phyloP scores from a whole-genome alignment of 768 basidiomycete species.

The Tricholoma sp. region DNA sequence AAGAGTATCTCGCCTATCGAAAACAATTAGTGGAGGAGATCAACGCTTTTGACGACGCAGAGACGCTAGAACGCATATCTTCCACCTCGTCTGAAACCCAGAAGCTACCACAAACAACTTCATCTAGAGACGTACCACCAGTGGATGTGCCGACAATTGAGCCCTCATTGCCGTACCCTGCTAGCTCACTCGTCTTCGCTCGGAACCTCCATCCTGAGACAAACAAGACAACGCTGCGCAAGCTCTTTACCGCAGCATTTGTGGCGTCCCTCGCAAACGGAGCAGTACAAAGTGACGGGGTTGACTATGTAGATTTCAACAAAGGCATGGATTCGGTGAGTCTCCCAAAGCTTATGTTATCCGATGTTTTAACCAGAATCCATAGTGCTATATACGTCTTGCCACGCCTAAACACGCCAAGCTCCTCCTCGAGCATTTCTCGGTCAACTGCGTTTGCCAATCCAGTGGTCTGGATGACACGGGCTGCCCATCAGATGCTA shows the following conservation, averaged over 20 bases:
- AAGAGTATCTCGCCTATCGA: slow-evolving; percentile 67
- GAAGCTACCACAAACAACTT: background rate
- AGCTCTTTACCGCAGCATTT: slow-evolving; percentile 47
- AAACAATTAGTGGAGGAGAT: slow-evolving; percentile 47
- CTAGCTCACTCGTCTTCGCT: slow-evolving; percentile 63
- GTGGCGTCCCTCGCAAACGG: background rate
- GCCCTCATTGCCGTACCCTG: slow-evolving; percentile 46
- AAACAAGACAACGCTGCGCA: slow-evolving; percentile 75
- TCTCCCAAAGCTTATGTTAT: slow-evolving; percentile 5
- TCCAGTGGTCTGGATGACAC: slow-evolving; percentile 48
- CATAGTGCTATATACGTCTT: slow-evolving; percentile 71
- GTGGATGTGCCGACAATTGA: slow-evolving; percentile 9
- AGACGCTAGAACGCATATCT: background rate
- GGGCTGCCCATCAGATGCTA: slow-evolving; percentile 24
- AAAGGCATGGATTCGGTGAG: slow-evolving; percentile 73
- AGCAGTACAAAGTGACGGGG: slow-evolving; percentile 22
- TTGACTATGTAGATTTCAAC: slow-evolving; percentile 78
- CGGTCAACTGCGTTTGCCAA: slow-evolving; percentile 33
- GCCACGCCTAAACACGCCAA: slow-evolving; percentile 43
- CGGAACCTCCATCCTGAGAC: slow-evolving; percentile 69
- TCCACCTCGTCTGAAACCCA: background rate
- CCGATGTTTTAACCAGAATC: background rate
- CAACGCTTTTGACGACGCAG: slow-evolving; percentile 25
- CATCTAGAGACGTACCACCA: slow-evolving; percentile 1
- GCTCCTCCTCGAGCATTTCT: slow-evolving; percentile 42